These are phyloP conservation scores for Chlamydomonas schloesseri DNA, from an alignment of 139 green algal genomes.

Conservation along the genomic window DNA sequence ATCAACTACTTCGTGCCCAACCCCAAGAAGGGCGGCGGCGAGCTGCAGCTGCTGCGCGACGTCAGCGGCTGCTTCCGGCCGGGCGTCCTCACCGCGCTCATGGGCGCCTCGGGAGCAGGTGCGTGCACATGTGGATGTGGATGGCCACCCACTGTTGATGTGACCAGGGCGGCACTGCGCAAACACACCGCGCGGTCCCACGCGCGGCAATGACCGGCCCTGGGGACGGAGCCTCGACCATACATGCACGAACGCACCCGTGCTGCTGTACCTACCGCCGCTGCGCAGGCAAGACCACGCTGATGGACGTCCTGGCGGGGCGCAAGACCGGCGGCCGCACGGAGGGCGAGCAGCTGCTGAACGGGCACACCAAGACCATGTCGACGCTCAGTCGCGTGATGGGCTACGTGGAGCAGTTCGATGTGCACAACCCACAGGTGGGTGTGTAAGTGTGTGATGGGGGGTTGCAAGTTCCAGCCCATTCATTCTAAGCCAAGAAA, in stretches of 20 bases:
- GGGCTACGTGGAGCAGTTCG: constrained; percentile 65
- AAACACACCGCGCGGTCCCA: too few species aligned
- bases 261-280: too few species aligned
- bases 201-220: too few species aligned
- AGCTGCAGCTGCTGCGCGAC: constrained; percentile 52
- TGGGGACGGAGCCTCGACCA: too few species aligned
- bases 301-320: constrained; percentile 77
- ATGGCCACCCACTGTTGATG: too few species aligned
- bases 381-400: constrained; percentile 68
- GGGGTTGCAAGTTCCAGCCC: too few species aligned
- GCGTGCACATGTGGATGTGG: too few species aligned
- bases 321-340: constrained; percentile 6
- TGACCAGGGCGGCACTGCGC: too few species aligned
- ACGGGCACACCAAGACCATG: constrained; percentile 74
- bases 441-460: background rate
- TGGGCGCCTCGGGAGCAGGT: constrained; percentile 61
- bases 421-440: constrained; percentile 28
- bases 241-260: too few species aligned
- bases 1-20: constrained; percentile 67
- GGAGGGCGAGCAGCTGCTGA: constrained; percentile 41
- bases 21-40: background rate
- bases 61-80: constrained; percentile 38
- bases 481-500: too few species aligned
- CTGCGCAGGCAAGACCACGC: constrained; percentile 75
- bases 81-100: constrained; percentile 56